phyloP scores from a whole-genome alignment of 108 stramenopile species.

The Cyclotella baltica region DNA sequence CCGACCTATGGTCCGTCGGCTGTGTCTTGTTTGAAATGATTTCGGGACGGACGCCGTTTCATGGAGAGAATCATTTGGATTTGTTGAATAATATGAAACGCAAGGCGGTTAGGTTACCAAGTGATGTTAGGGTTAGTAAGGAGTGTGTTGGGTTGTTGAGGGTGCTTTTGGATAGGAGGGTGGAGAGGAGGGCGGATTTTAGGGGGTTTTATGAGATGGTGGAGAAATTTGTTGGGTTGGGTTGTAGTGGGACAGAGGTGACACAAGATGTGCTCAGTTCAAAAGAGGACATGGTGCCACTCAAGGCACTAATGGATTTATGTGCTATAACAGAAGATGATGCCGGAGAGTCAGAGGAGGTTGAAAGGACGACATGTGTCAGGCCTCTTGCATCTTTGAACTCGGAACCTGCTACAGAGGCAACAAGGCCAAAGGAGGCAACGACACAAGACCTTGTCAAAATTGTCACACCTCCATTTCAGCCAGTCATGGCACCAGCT shows the following conservation, averaged over 20 bases:
- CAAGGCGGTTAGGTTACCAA: constrained; percentile 84
- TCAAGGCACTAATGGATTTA: constrained; percentile 56
- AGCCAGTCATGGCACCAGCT: constrained; percentile 32
- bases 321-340: constrained; percentile 86
- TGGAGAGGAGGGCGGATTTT: constrained; percentile 80
- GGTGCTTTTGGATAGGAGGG: constrained; percentile 82
- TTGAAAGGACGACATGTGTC: not conserved
- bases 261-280: constrained; percentile 8
- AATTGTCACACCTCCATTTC: constrained; percentile 46
- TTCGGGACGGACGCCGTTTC: constrained; percentile 85
- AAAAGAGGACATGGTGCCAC: constrained; percentile 23
- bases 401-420: not conserved
- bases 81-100: constrained; percentile 86
- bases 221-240: constrained; percentile 82
- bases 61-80: constrained; percentile 93
- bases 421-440: not conserved
- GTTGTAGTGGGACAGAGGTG: constrained; percentile 64
- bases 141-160: constrained; percentile 84
- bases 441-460: not conserved
- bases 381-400: not conserved
- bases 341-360: constrained; percentile 35
- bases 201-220: constrained; percentile 79
- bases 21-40: constrained; percentile 98
- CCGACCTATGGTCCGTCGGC: constrained; percentile 98
- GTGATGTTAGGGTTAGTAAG: constrained; percentile 80